Evolutionary conservation across 1,139 yeast genomes (phyloP).

Genomic region (Hyphopichia pseudoburtonii): DNA sequence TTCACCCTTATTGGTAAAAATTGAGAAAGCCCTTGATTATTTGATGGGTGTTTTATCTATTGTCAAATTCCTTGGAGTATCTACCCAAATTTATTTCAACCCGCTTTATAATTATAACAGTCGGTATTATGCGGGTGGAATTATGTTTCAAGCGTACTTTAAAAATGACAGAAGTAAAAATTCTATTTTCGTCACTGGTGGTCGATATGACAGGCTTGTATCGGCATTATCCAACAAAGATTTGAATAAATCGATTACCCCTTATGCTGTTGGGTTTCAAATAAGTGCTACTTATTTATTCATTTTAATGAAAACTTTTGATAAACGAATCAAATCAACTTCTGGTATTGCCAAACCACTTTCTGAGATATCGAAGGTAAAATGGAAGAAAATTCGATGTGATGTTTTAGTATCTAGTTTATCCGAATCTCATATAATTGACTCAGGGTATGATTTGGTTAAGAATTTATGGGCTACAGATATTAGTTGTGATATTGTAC

Average conservation of each 20-base stretch:
- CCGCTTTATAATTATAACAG: slow-evolving; percentile 85
- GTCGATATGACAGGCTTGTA: slow-evolving; percentile 78
- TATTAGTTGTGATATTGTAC: slow-evolving; percentile 71
- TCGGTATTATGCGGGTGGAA: slow-evolving; percentile 71
- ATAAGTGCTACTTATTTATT: slow-evolving; percentile 47
- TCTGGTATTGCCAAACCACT: slow-evolving; percentile 38
- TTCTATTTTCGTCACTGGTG: slow-evolving; percentile 71
- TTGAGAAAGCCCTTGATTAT: slow-evolving; percentile 64
- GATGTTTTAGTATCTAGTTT: slow-evolving; percentile 78
- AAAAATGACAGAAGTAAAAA: slow-evolving; percentile 48
- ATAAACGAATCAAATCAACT: slow-evolving; percentile 24
- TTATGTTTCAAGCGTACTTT: slow-evolving; percentile 85
- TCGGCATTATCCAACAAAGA: slow-evolving; percentile 53
- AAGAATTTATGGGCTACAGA: slow-evolving; percentile 67
- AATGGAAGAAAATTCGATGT: slow-evolving; percentile 54
- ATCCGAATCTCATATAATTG: slow-evolving; percentile 49
- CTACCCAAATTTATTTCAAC: slow-evolving; percentile 40
- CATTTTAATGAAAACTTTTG: slow-evolving; percentile 39
- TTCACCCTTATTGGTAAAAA: slow-evolving; percentile 60
- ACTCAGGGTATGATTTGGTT: slow-evolving; percentile 63
- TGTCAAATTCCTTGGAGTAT: slow-evolving; percentile 53
- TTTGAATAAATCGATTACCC: slow-evolving; percentile 26
- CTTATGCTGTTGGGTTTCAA: slow-evolving; percentile 82
- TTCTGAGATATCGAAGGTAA: slow-evolving; percentile 22
- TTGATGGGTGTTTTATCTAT: slow-evolving; percentile 56